A percentile compares a stretch with the other conserved stretches of the same genome.
Conservation (phyloP, 208 protist species). For the Leptomonas seymouri region DNA sequence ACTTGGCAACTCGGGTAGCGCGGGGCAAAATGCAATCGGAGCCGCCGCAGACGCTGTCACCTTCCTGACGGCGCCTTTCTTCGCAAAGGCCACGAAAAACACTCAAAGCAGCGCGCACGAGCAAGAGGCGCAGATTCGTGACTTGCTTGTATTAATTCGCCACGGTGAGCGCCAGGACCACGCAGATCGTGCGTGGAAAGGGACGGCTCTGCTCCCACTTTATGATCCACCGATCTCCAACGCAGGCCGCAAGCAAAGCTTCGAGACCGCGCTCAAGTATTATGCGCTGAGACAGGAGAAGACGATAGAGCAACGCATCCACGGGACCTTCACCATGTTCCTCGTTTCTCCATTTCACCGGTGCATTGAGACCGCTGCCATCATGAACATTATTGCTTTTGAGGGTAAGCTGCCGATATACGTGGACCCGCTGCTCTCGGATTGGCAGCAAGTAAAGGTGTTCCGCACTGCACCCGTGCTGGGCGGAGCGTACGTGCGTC, state of each 20-base stretch:
- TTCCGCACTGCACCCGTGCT: constrained; percentile 65
- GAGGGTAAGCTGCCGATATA: constrained; percentile 69
- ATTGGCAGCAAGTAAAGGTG: constrained; percentile 80
- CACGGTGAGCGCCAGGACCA: constrained; percentile 87
- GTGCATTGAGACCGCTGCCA: constrained; percentile 79
- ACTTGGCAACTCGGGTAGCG: neutral
- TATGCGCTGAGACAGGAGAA: constrained; percentile 46
- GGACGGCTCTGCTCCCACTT: constrained; percentile 54
- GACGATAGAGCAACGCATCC: constrained; percentile 60
- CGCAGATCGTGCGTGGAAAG: constrained; percentile 67
- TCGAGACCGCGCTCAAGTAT: constrained; percentile 80
- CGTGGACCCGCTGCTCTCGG: constrained; percentile 75
- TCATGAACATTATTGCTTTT: constrained; percentile 83
- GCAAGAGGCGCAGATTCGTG: constrained; percentile 43
- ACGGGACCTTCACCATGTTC: constrained; percentile 64
- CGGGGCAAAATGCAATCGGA: neutral
- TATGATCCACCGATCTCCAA: constrained; percentile 83
- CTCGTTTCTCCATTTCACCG: constrained; percentile 84
- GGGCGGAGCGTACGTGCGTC: constrained; percentile 52
- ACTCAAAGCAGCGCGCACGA: constrained; percentile 26
- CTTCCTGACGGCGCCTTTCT: constrained; percentile 63
- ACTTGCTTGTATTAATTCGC: constrained; percentile 69
- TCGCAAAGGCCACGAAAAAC: constrained; percentile 59
- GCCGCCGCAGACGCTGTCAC: constrained; percentile 25
- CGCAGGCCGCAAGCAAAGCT: constrained; percentile 66